Conservation (phyloP, 2,329 filamentous ascomycete genomes). For the Curvularia eragrostidis region DNA sequence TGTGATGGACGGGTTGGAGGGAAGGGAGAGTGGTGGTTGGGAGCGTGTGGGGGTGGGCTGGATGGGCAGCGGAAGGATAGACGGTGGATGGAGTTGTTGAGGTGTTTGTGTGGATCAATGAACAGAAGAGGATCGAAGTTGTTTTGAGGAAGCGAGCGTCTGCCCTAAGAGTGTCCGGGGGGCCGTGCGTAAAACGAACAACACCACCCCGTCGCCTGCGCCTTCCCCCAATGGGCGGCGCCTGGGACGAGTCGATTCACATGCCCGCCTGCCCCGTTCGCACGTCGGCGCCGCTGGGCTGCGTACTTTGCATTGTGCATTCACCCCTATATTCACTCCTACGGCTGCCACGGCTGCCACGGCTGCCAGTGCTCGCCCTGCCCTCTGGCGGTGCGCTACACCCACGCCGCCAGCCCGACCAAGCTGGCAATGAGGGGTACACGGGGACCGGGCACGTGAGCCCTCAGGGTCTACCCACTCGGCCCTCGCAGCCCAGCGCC, state of each 20-base stretch:
- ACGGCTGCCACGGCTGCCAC: too few species aligned
- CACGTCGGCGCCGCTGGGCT: conserved; percentile 6
- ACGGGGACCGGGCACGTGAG: conserved; percentile 23
- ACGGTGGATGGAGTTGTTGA: conserved; percentile 30
- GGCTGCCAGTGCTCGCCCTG: too few species aligned
- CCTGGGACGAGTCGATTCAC: conserved; percentile 23
- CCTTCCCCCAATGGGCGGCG: conserved; percentile 29
- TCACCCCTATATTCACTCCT: not conserved
- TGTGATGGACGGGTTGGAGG: conserved; percentile 41
- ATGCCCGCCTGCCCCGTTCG: conserved; percentile 22
- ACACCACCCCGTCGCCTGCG: conserved; percentile 30
- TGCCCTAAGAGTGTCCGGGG: conserved; percentile 25
- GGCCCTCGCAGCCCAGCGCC: too few species aligned
- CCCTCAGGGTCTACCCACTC: conserved; percentile 10
- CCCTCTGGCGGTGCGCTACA: not conserved
- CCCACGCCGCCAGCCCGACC: not conserved
- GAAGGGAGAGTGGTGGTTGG: conserved; percentile 21
- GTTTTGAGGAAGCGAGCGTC: conserved; percentile 43
- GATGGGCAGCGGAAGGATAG: conserved; percentile 35
- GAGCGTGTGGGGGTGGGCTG: conserved; percentile 25
- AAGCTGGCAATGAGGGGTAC: conserved; percentile 21
- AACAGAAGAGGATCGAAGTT: conserved; percentile 32
- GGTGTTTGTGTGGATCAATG: conserved; percentile 35
- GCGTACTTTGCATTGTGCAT: not conserved
- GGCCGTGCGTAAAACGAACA: conserved; percentile 26